Evolutionary conservation across 75 land plant genomes (phyloP).

Genomic region (Cryptomeria japonica): DNA sequence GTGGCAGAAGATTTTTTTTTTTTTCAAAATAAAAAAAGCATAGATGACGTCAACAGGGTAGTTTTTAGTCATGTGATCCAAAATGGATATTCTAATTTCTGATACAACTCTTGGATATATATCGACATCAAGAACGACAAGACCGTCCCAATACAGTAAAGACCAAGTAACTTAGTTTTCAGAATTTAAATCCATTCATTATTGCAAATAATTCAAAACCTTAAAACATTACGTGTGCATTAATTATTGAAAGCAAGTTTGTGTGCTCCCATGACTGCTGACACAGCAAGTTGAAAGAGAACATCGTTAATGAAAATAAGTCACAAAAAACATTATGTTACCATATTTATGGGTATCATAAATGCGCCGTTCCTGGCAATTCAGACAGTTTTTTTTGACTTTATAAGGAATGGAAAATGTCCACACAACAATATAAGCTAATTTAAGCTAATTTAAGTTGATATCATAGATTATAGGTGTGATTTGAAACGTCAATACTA

Average conservation of each 20-base stretch:
- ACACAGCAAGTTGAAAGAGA: neutral
- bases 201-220: conserved; percentile 1
- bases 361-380: neutral
- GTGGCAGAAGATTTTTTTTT: too few species aligned
- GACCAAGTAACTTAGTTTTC: neutral
- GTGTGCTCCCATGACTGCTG: neutral
- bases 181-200: neutral
- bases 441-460: too few species aligned
- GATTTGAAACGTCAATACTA: too few species aligned
- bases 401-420: neutral
- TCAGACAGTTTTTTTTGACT: neutral
- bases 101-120: neutral
- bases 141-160: neutral
- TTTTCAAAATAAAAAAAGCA: too few species aligned
- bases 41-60: neutral
- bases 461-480: too few species aligned
- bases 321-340: neutral
- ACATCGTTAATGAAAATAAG: neutral
- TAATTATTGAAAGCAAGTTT: conserved; percentile 1
- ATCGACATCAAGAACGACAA: neutral
- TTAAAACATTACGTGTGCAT: neutral
- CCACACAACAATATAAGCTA: neutral
- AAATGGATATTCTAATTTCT: neutral
- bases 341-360: neutral
- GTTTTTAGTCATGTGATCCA: neutral